Evolutionary conservation across 345 rosid species (phyloP), one percentile per base, ranked within the genome.

Genomic region (Syzygium jambos): DNA sequence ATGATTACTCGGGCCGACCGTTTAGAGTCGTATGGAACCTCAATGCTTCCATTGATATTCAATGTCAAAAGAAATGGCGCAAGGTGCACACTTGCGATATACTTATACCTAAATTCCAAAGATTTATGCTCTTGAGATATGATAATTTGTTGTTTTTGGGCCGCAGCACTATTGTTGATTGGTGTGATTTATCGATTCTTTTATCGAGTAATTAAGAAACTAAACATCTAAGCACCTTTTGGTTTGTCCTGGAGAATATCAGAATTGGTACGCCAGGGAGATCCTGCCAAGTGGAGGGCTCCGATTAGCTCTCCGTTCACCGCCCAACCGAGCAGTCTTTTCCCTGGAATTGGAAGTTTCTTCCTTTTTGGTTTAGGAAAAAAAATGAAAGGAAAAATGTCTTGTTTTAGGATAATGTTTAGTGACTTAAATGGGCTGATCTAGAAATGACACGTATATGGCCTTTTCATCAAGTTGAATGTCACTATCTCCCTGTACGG

Each of bases 401-500:
- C 12, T 21, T 38, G 19, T 73, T 73, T 22, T 5, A 73, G 82
- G 82, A 73, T 73, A 73, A 73, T 34, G 82, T 38, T 41, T 10
- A 38, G 27, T 73, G 80, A 73, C 27, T 73, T 19, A 5, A 73
- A 73, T 73, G 82, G 49, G 82, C 82, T 73, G 49, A 73, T 46
- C 38, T 73, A 73, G 27, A 73, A 73, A 73, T 27, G 53, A 61
- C n/a, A 49, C 84, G 84, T 78, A 27, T 55, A 21, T 80, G 53
- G 78, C 88, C 84, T 65, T 84, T 53, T 16, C 9, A 87, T 29
- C 29, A 80, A 51, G 61, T 80, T 55, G 77, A 87, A 87, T 57
- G 85, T 78, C 78, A 27, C 88, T 5, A 80, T 87, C 88, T 80
- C 56, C 25, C 51, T 65, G 88, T 87, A 87, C 88, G 85, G 85